These are phyloP conservation scores for Coleophoma eucalyptorum DNA, from an alignment of 2,329 filamentous ascomycete genomes.

Conservation along the genomic window DNA sequence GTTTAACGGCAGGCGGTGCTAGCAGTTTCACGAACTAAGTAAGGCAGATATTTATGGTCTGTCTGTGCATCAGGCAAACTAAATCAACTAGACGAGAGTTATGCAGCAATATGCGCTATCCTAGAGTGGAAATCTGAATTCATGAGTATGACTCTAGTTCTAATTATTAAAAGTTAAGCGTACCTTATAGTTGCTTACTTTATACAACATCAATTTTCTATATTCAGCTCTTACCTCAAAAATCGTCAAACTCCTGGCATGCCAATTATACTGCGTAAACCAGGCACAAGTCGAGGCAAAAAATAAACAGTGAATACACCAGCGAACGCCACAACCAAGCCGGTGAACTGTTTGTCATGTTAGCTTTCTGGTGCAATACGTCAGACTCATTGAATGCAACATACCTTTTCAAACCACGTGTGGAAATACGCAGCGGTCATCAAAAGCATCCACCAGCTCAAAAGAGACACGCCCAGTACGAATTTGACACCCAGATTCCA, in stretches of 20 bases:
- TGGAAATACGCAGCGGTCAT: slow-evolving; percentile 99
- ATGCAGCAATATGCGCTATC: no score
- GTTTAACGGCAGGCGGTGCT: no score
- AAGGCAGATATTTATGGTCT: no score
- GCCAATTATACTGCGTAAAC: slow-evolving; percentile 42
- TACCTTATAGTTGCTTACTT: no score
- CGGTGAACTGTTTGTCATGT: slow-evolving; percentile 37
- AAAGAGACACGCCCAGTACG: slow-evolving; percentile 57
- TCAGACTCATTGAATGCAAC: slow-evolving; percentile 16
- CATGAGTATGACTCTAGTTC: no score
- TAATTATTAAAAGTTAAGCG: no score
- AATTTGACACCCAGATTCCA: slow-evolving; percentile 50
- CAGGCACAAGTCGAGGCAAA: slow-evolving; percentile 38
- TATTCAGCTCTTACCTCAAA: neutral
- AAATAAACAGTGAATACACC: slow-evolving; percentile 48
- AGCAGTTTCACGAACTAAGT: no score
- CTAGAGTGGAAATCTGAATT: no score
- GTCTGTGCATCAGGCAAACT: no score
- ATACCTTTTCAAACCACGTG: slow-evolving; percentile 95
- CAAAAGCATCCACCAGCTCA: slow-evolving; percentile 93
- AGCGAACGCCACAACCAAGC: slow-evolving; percentile 41
- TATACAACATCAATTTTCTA: no score
- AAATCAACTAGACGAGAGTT: no score
- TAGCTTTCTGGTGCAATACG: slow-evolving; percentile 1
- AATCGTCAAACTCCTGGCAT: slow-evolving; percentile 31